Conservation (phyloP, 805 yeast species). For the Candida manassasensis region DNA sequence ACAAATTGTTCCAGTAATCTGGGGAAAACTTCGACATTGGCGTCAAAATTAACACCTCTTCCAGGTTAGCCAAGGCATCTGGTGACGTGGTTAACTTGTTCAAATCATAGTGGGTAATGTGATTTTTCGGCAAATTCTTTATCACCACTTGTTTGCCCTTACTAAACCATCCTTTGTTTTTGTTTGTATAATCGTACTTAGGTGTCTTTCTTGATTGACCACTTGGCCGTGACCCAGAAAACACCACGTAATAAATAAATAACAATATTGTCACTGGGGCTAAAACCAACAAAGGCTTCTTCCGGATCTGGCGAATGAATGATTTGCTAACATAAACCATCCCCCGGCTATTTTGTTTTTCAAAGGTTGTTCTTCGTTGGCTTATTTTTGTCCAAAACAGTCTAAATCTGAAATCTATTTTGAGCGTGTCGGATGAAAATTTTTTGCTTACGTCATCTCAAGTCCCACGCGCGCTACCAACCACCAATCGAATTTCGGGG, state of each 20-base stretch:
- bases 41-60: slow-evolving; percentile 79
- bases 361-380: no score
- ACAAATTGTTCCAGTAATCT: slow-evolving; percentile 83
- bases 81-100: slow-evolving; percentile 71
- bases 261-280: slow-evolving; percentile 44
- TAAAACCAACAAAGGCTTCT: slow-evolving; percentile 47
- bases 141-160: slow-evolving; percentile 54
- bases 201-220: slow-evolving; percentile 12
- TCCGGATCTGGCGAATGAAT: slow-evolving; percentile 52
- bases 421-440: no score
- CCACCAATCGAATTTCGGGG: no score
- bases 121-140: slow-evolving; percentile 62
- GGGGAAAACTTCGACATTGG: slow-evolving; percentile 86
- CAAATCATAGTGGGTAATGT: slow-evolving; percentile 78
- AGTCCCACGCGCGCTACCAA: no score
- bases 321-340: slow-evolving; percentile 23
- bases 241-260: slow-evolving; percentile 39
- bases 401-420: no score
- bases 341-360: not conserved
- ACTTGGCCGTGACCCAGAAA: slow-evolving; percentile 16
- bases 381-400: no score
- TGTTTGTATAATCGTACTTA: slow-evolving; percentile 45
- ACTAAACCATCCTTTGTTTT: slow-evolving; percentile 41
- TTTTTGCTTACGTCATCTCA: no score
- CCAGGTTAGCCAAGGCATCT: slow-evolving; percentile 68